A percentile compares a stretch with the other conserved stretches of the same genome.
phyloP scores from a whole-genome alignment of 352 stramenopile species.

The Globisporangium carolinianum region DNA sequence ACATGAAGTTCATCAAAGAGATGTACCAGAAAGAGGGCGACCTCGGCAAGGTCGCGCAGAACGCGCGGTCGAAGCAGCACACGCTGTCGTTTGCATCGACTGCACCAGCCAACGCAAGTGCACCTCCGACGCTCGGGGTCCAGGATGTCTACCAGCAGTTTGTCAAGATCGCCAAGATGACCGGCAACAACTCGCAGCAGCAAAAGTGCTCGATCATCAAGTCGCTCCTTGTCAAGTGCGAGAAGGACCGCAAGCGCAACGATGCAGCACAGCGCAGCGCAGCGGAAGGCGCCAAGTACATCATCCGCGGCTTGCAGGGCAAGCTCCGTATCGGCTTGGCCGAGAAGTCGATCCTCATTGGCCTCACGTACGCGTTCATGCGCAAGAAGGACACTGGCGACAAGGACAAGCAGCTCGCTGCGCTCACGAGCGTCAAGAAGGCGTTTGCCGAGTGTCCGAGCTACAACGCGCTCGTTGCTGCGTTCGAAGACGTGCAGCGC shows the following conservation, averaged over 20 bases:
- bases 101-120: slow-evolving; percentile 35
- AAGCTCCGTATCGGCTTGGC: slow-evolving; percentile 98
- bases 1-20: slow-evolving; percentile 91
- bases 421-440: slow-evolving; percentile 94
- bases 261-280: slow-evolving; percentile 34
- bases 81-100: slow-evolving; percentile 77
- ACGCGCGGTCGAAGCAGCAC: slow-evolving; percentile 90
- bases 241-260: slow-evolving; percentile 65
- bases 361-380: slow-evolving; percentile 95
- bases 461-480: slow-evolving; percentile 92
- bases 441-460: slow-evolving; percentile 96
- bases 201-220: slow-evolving; percentile 98
- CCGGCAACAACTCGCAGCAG: slow-evolving; percentile 94
- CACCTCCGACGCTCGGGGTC: slow-evolving; percentile 84
- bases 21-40: slow-evolving; percentile 97
- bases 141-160: slow-evolving; percentile 86
- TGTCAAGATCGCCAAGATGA: slow-evolving; percentile 92
- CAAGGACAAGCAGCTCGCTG: slow-evolving; percentile 84
- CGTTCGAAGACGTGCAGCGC: slow-evolving; percentile 67
- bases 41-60: slow-evolving; percentile 94
- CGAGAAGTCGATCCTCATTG: slow-evolving; percentile 95
- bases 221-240: slow-evolving; percentile 90
- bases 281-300: slow-evolving; percentile 93
- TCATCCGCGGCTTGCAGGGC: slow-evolving; percentile 97
- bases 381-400: slow-evolving; percentile 79